Evolutionary conservation across 2,329 filamentous ascomycete genomes (phyloP).

Genomic region (Apiospora rasikravindrae): DNA sequence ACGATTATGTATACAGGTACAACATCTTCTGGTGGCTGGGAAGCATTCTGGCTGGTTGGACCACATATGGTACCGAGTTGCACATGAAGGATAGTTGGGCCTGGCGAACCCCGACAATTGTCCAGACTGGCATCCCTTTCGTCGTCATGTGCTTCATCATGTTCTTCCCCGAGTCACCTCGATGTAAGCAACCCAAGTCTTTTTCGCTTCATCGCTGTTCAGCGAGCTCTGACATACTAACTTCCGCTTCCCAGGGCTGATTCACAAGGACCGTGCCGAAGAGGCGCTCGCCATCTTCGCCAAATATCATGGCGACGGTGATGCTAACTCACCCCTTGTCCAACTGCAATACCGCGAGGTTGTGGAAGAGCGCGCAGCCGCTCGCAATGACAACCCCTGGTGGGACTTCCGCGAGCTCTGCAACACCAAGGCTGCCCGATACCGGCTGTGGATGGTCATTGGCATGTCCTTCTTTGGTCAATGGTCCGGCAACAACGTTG

Average conservation of each 20-base stretch:
- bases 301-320: constrained; percentile 65
- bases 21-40: constrained; percentile 54
- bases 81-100: constrained; percentile 50
- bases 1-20: constrained; percentile 30
- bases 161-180: constrained; percentile 41
- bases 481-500: constrained; percentile 51
- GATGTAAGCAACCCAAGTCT: constrained; percentile 17
- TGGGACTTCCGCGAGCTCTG: constrained; percentile 63
- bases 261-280: constrained; percentile 55
- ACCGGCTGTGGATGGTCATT: constrained; percentile 56
- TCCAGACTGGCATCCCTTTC: constrained; percentile 51
- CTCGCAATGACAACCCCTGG: constrained; percentile 60
- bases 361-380: constrained; percentile 53
- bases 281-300: constrained; percentile 61
- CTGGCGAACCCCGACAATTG: constrained; percentile 64
- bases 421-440: constrained; percentile 52
- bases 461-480: constrained; percentile 59
- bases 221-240: background rate
- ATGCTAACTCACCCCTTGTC: constrained; percentile 56
- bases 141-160: constrained; percentile 51
- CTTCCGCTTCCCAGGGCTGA: constrained; percentile 34
- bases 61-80: constrained; percentile 48
- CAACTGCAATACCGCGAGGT: constrained; percentile 63
- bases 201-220: background rate
- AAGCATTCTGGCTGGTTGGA: constrained; percentile 60